Base-by-base conservation (phyloP, 208 protist species). In the Acanthamoeba culbertsoni region DNA sequence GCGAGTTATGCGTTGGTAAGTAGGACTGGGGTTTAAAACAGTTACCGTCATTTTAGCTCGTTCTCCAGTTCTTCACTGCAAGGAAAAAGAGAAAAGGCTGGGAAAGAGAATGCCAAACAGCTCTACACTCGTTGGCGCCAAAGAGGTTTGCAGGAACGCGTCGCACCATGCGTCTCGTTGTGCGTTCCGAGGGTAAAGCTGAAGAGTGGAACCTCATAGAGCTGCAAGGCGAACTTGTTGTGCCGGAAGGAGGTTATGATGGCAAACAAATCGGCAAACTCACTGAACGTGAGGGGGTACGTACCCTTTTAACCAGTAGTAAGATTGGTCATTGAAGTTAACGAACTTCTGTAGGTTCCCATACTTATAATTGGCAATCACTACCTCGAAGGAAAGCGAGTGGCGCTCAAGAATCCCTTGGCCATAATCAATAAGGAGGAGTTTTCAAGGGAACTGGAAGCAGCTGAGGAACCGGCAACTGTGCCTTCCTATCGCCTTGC, bases 321-420 rank as follows among this genome's bases (percentile, higher is more conserved):
- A 71, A 40, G 62, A 31, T 40, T 14, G 3, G 1, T 35, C 8
- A 7, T 28, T 86, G 8, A 45, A 20, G n/a, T 37, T 20, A 45
- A 28, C 28, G 0, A n/a, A 55, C 5, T 40, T 26, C 28, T 14
- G 28, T 48, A 89, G 79, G 51, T 59, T 2, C 79, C 86, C 86
- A 92, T 92, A 6, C 45, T 92, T 1, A 92, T 92, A 3, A 92
- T 92, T 51, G 86, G 59, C 2, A 92, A 92, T 33, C 86, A 92
- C 45, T 75, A 92, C 28, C 43, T 92, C 3, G 86, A 92, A 43
- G 86, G 86, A 8, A 45, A 92, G 57, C 86, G 86, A 37, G 86
- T 92, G 7, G 59, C 35, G 26, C 55, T 92, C 3, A 92, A 92
- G 59, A 92, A 92, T 7, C 86, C 86, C 8, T 40, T 92, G 1